phyloP scores from a whole-genome alignment of 2,329 filamentous ascomycete genomes.

The Sporothrix brasiliensis region DNA sequence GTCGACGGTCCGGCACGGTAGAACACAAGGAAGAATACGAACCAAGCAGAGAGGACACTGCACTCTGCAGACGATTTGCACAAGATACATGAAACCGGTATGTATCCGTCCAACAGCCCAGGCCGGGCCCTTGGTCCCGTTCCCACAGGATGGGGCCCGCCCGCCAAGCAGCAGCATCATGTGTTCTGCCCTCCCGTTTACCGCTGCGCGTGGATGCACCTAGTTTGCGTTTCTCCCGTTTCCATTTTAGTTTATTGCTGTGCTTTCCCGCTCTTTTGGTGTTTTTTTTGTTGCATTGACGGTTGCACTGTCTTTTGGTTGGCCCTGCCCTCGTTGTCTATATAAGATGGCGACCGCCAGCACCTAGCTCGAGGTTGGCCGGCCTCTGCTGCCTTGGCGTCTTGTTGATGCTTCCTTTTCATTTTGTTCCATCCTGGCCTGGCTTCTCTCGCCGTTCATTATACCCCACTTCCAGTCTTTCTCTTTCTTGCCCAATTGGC shows the following conservation, averaged over 20 bases:
- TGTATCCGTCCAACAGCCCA: slow-evolving; percentile 18
- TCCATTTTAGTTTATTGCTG: neutral
- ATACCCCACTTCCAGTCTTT: neutral
- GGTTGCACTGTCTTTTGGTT: slow-evolving; percentile 7
- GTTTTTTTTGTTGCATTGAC: neutral
- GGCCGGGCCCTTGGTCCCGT: slow-evolving; percentile 7
- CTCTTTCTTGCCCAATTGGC: slow-evolving; percentile 3
- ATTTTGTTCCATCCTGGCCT: neutral
- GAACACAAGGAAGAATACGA: slow-evolving; percentile 29
- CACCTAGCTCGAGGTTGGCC: neutral
- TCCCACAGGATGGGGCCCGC: slow-evolving; percentile 26
- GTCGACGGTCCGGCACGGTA: slow-evolving; percentile 56
- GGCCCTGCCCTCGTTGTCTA: slow-evolving; percentile 22
- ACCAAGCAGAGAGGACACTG: neutral
- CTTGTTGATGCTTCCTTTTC: slow-evolving; percentile 22
- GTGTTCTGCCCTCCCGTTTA: slow-evolving; percentile 6
- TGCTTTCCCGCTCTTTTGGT: neutral
- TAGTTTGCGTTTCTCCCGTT: slow-evolving; percentile 12
- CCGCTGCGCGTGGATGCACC: slow-evolving; percentile 7
- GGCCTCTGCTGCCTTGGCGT: slow-evolving; percentile 24
- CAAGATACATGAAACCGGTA: slow-evolving; percentile 21
- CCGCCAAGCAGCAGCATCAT: slow-evolving; percentile 17
- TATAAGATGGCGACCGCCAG: slow-evolving; percentile 33
- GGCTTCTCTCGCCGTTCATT: neutral
- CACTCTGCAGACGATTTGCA: slow-evolving; percentile 1